A percentile compares a stretch with the other conserved stretches of the same genome.
Evolutionary conservation across 1,139 yeast species (phyloP).

Genomic region (Lodderomyces jiufengensis): DNA sequence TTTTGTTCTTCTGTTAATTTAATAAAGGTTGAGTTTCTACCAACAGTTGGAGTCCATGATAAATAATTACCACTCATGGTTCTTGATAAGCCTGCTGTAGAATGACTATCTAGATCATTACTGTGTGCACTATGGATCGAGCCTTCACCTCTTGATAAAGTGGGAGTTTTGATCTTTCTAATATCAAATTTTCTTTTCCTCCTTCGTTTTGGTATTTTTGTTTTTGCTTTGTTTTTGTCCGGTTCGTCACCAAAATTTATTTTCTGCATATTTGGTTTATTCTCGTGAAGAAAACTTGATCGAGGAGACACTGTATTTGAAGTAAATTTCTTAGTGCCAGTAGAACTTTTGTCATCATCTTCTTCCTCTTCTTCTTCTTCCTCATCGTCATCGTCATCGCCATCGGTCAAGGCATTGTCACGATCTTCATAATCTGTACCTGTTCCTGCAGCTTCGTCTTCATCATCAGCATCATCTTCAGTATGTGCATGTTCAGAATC

Average conservation of each 20-base stretch:
- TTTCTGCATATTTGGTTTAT: not conserved
- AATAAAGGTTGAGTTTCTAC: conserved; percentile 92
- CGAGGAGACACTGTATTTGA: not conserved
- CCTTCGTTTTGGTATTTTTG: conserved; percentile 4
- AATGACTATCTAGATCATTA: conserved; percentile 17
- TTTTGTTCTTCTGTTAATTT: conserved; percentile 79
- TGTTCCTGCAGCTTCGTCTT: conserved; percentile 15
- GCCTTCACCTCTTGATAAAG: conserved; percentile 6
- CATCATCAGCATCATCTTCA: conserved; percentile 16
- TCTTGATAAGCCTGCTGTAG: conserved; percentile 12
- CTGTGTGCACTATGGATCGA: conserved; percentile 12
- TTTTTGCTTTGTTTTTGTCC: conserved; percentile 1
- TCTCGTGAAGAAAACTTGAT: not conserved
- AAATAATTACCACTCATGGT: conserved; percentile 60
- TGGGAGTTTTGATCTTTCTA: conserved; percentile 11
- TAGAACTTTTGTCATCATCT: not conserved
- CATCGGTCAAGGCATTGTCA: conserved; percentile 15
- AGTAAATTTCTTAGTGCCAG: not conserved
- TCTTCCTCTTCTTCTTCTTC: conserved; percentile 10
- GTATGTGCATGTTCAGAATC: conserved; percentile 14
- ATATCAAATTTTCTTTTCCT: conserved; percentile 11
- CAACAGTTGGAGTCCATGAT: conserved; percentile 90
- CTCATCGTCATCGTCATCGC: not conserved
- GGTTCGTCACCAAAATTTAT: conserved; percentile 1
- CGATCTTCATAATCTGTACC: conserved; percentile 15